These are phyloP conservation scores for Raffaelea deltoideospora DNA, from an alignment of 2,329 filamentous ascomycete species.

Conservation along the genomic window DNA sequence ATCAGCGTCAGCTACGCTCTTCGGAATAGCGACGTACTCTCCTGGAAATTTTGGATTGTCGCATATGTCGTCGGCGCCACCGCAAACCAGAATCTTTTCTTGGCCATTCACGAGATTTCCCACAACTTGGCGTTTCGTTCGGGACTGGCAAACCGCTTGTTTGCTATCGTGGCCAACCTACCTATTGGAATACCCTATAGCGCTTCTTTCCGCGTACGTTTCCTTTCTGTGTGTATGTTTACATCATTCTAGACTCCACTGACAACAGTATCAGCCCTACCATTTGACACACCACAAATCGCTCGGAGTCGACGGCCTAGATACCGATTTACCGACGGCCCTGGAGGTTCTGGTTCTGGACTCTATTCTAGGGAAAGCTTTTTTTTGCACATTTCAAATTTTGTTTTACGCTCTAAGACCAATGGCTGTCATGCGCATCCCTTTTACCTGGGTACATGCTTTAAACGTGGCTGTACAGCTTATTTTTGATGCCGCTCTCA, in stretches of 20 bases:
- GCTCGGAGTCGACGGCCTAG: constrained; percentile 85
- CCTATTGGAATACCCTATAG: constrained; percentile 94
- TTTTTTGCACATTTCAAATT: constrained; percentile 99
- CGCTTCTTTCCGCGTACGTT: constrained; percentile 74
- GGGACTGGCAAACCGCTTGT: constrained; percentile 61
- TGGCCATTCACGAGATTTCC: constrained; percentile 96
- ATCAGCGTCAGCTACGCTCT: constrained; percentile 63
- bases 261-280: constrained; percentile 50
- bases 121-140: constrained; percentile 91
- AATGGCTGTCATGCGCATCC: constrained; percentile 83
- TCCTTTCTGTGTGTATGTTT: background rate
- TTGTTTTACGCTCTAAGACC: constrained; percentile 95
- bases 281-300: constrained; percentile 99
- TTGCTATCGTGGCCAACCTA: constrained; percentile 88
- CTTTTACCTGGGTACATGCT: constrained; percentile 71
- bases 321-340: constrained; percentile 87
- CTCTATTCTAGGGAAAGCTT: constrained; percentile 89
- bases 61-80: constrained; percentile 90
- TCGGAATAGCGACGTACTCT: constrained; percentile 62
- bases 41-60: constrained; percentile 69
- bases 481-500: constrained; percentile 58
- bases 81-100: constrained; percentile 94
- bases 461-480: constrained; percentile 69
- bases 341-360: constrained; percentile 87
- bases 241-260: background rate